A percentile compares a stretch with the other conserved stretches of the same genome.
phyloP scores from a whole-genome alignment of 768 basidiomycete genomes.

The Hypholoma sublateritium region DNA sequence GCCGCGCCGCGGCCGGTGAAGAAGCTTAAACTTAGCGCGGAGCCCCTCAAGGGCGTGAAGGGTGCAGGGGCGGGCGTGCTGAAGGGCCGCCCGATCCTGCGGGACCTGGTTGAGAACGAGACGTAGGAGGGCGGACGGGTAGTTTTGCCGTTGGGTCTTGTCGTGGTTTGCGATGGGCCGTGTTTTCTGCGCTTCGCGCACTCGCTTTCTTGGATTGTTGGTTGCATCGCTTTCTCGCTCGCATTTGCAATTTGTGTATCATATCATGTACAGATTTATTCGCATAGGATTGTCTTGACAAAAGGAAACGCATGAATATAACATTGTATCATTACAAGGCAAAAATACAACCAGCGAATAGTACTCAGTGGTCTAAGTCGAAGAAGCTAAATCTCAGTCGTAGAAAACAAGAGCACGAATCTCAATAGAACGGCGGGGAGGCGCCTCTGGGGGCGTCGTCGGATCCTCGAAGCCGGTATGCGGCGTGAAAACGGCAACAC shows the following conservation, averaged over 20 bases:
- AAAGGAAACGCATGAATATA: no score
- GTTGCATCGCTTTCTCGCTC: no score
- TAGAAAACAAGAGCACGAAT: slow-evolving; percentile 63
- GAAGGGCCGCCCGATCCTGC: slow-evolving; percentile 57
- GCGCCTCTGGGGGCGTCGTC: slow-evolving; percentile 47
- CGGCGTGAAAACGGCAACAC: slow-evolving; percentile 55
- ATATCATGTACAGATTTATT: no score
- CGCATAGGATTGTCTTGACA: no score
- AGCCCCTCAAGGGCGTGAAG: slow-evolving; percentile 15
- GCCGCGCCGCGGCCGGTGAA: slow-evolving; percentile 20
- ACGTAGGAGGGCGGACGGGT: not conserved
- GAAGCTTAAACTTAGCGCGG: slow-evolving; percentile 28
- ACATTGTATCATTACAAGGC: no score
- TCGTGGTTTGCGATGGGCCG: no score
- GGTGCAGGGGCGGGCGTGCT: slow-evolving; percentile 35
- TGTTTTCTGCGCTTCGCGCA: no score
- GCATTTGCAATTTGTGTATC: no score
- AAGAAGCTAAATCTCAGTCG: slow-evolving; percentile 25
- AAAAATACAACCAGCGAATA: no score
- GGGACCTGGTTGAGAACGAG: slow-evolving; percentile 54
- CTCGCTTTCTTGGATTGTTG: no score
- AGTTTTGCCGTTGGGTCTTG: not conserved
- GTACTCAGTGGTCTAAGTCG: not conserved
- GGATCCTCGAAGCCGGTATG: slow-evolving; percentile 65
- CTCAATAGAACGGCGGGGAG: slow-evolving; percentile 59